phyloP scores from a whole-genome alignment of 169 alveolate genomes.

The Plasmodium knowlesi region DNA sequence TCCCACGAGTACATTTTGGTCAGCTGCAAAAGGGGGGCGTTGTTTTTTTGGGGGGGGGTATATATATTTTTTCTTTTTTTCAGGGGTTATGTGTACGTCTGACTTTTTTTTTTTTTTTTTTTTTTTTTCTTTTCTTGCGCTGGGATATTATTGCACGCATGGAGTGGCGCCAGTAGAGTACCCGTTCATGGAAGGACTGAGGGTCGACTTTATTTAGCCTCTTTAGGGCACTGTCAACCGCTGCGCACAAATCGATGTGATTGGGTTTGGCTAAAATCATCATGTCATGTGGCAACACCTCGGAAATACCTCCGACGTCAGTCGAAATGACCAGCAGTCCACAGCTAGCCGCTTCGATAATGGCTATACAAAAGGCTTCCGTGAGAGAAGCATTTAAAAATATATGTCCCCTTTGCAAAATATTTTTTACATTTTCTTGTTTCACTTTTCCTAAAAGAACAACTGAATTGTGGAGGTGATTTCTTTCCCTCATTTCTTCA shows the following conservation, averaged over 20 bases:
- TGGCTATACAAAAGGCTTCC: slow-evolving; percentile 99
- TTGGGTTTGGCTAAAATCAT: slow-evolving; percentile 81
- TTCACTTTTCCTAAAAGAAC: slow-evolving; percentile 94
- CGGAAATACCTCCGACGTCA: slow-evolving; percentile 99
- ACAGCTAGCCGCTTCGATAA: slow-evolving; percentile 99
- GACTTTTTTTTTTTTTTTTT: too few species aligned
- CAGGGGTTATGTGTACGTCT: background rate
- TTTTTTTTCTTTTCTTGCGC: background rate
- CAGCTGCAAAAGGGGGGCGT: slow-evolving; percentile 40
- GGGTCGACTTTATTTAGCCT: slow-evolving; percentile 73
- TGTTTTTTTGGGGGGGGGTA: background rate
- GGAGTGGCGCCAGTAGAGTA: background rate
- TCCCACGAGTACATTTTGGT: slow-evolving; percentile 85
- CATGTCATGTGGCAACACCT: slow-evolving; percentile 87
- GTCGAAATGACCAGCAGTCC: slow-evolving; percentile 98
- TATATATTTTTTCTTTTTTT: background rate
- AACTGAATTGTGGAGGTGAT: slow-evolving; percentile 94
- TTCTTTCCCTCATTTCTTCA: slow-evolving; percentile 95
- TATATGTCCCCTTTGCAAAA: slow-evolving; percentile 97
- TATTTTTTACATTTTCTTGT: slow-evolving; percentile 93
- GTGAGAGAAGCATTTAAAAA: slow-evolving; percentile 98
- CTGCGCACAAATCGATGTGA: slow-evolving; percentile 77
- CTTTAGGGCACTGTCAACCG: slow-evolving; percentile 82
- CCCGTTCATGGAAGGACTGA: slow-evolving; percentile 76
- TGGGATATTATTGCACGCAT: background rate